Evolutionary conservation across 2,329 filamentous ascomycete species (phyloP), one percentile per base, ranked within the genome.

Genomic region (Nothopassalora personata): DNA sequence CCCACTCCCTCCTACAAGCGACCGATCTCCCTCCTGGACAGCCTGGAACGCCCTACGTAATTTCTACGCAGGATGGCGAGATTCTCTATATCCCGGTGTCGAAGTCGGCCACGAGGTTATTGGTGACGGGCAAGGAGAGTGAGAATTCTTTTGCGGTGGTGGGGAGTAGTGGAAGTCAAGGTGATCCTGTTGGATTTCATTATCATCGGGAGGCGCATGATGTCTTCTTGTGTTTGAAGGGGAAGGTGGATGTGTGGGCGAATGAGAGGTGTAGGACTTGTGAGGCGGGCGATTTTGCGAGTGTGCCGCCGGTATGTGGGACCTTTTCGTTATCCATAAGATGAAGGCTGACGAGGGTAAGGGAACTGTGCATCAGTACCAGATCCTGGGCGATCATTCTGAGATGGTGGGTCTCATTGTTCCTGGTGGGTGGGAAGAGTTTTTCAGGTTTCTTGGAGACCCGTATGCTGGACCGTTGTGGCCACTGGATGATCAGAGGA

Each of bases 371-470:
- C 83, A 85, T 66, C 82, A 83, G 63, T 82, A 82, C 4, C 78
- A 83, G 57, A 73, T 82, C 28, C 71, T 82, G 1, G 81, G 81
- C 1, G 75, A 80, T 0, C 80, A 84, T 61, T 81, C 81, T 1
- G 83, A 85, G 61, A 77, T 77, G 19, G 71, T 81, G 1, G 81
- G 82, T 13, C 69, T 85, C 3, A 79, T 85, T 30, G 80, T 80
- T 0, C 82, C 82, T 0, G 82, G 81, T 5, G 81, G 82, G 66
- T 85, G 82, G 83, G 74, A 83, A 30, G 81, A 85, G 64, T 85
- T 85, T 73, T 85, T 85, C 73, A 77, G 82, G 53, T 80, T 82
- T 66, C 77, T 85, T 7, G 77, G 77, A 30, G 82, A 85, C 67
- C 73, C 79, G 0, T 84, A 80, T 57, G 62, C 71, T 3, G 81